A percentile compares a stretch with the other conserved stretches of the same genome.
These are phyloP conservation scores for Panicum hallii DNA, from an alignment of 202 grass and related monocot species.

Conservation along the genomic window DNA sequence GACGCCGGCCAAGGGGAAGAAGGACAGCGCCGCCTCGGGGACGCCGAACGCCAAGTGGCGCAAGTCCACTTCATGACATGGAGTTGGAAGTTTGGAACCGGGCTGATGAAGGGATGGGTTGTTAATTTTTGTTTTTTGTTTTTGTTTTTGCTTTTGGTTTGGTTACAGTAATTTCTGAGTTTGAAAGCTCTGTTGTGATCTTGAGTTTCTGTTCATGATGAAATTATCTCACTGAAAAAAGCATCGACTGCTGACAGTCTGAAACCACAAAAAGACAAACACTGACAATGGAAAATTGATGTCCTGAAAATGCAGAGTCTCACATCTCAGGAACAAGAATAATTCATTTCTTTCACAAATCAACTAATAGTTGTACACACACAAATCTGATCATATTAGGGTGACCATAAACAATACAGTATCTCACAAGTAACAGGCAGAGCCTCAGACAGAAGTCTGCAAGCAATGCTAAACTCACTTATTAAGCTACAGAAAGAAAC, in stretches of 20 bases:
- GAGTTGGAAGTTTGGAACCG: not conserved
- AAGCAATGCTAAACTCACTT: conserved; percentile 44
- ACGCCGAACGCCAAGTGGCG: conserved; percentile 71
- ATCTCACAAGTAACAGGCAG: conserved; percentile 16
- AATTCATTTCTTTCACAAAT: conserved; percentile 3
- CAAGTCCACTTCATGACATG: conserved; percentile 67
- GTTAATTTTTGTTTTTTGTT: not conserved
- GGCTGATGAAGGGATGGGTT: not conserved
- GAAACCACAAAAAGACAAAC: not conserved
- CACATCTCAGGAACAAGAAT: conserved; percentile 4
- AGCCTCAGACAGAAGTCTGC: conserved; percentile 33
- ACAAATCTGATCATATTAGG: conserved; percentile 41
- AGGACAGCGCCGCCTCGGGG: conserved; percentile 38
- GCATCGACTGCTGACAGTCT: not conserved
- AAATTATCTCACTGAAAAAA: not conserved
- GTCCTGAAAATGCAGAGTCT: not conserved
- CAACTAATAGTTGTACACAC: conserved; percentile 35
- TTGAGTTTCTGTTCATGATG: not conserved
- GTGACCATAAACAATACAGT: conserved; percentile 38
- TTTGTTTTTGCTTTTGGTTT: not conserved
- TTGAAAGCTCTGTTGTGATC: not conserved
- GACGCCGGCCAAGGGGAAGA: conserved; percentile 62
- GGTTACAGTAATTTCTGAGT: not conserved
- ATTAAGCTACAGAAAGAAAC: conserved; percentile 49
- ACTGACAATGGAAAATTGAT: not conserved